Evolutionary conservation across 2,329 filamentous ascomycete species (phyloP).

Genomic region (Aspergillus neotritici): DNA sequence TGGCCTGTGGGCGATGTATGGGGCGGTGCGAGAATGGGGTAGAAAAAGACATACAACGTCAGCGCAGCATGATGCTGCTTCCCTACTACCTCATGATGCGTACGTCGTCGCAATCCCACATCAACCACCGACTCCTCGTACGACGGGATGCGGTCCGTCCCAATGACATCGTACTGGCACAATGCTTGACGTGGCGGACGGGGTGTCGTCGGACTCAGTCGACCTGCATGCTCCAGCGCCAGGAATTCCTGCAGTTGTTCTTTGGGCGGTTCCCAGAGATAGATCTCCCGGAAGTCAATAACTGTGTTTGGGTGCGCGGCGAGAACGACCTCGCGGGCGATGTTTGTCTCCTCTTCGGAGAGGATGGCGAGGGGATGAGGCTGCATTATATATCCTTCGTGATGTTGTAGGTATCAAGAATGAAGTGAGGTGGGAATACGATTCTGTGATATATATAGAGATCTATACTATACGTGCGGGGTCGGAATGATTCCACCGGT

Average conservation of each 20-base stretch:
- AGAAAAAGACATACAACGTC: slow-evolving; percentile 33
- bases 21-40: neutral
- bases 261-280: slow-evolving; percentile 48
- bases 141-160: slow-evolving; percentile 46
- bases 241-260: slow-evolving; percentile 45
- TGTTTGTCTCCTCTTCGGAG: slow-evolving; percentile 29
- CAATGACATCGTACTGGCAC: slow-evolving; percentile 54
- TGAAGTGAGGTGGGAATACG: no score
- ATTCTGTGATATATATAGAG: no score
- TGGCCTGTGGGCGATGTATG: no score
- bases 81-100: slow-evolving; percentile 44
- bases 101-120: slow-evolving; percentile 37
- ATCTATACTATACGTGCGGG: no score
- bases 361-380: slow-evolving; percentile 32
- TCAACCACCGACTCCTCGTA: slow-evolving; percentile 53
- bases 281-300: slow-evolving; percentile 47
- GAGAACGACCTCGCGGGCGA: slow-evolving; percentile 30
- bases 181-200: slow-evolving; percentile 48
- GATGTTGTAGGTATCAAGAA: no score
- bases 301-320: slow-evolving; percentile 26
- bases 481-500: no score
- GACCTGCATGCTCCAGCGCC: slow-evolving; percentile 43
- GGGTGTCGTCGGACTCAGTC: slow-evolving; percentile 36
- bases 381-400: slow-evolving; percentile 12
- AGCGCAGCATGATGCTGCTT: slow-evolving; percentile 46